Percentiles rank a stretch among this genome's conserved stretches.
phyloP scores from a whole-genome alignment of 164 flowering plant species.

The Platanus orientalis region DNA sequence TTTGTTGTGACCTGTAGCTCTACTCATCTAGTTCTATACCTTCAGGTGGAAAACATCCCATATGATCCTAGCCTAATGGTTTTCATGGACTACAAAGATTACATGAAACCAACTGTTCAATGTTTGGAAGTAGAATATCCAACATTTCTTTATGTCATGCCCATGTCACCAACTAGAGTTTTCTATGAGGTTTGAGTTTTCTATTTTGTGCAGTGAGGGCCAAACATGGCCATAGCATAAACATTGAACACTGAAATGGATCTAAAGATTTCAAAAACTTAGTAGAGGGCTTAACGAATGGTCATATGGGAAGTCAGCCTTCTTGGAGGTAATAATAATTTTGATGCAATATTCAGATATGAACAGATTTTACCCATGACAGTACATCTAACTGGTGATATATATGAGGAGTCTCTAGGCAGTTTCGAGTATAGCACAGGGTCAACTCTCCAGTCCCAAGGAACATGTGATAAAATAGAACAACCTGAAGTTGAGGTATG shows the following conservation, averaged over 20 bases:
- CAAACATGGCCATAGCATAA: no score
- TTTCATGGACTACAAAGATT: conserved; percentile 98
- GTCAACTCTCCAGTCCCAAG: conserved; percentile 47
- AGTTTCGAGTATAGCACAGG: conserved; percentile 85
- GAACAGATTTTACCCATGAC: not conserved
- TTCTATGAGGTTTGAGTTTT: conserved; percentile 99
- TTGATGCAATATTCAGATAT: not conserved
- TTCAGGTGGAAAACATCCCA: conserved; percentile 92
- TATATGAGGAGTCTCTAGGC: conserved; percentile 63
- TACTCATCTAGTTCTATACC: not conserved
- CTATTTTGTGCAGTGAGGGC: no score
- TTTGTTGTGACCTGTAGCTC: not conserved
- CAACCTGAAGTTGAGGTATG: conserved; percentile 36
- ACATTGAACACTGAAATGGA: conserved; percentile 52
- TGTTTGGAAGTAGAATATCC: conserved; percentile 63
- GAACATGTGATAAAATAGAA: conserved; percentile 37
- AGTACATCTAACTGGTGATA: conserved; percentile 25
- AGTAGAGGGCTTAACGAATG: conserved; percentile 55
- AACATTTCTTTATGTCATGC: conserved; percentile 95
- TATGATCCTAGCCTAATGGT: conserved; percentile 93
- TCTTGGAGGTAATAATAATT: no score
- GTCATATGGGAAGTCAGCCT: no score
- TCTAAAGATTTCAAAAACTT: conserved; percentile 56
- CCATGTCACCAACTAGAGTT: conserved; percentile 84
- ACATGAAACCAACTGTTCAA: conserved; percentile 40